Conservation (phyloP, 768 basidiomycete species). For the Tulasnella sp. region DNA sequence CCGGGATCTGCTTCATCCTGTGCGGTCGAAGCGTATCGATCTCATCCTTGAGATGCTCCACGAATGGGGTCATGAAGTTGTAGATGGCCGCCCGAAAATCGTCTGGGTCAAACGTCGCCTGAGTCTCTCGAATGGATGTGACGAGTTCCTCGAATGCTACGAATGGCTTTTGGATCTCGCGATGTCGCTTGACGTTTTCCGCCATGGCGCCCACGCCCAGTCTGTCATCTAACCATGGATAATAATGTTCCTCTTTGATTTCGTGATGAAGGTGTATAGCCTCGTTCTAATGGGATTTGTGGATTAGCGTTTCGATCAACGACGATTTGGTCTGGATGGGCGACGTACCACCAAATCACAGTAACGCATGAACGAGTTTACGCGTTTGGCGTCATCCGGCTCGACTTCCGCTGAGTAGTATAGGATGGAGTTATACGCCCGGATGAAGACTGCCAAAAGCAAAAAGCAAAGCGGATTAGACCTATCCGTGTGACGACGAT, state of each 20-base stretch:
- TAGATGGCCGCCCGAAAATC: neutral
- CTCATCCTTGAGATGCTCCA: slow-evolving; percentile 4
- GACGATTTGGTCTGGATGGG: too few relatives aligned
- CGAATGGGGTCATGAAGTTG: neutral
- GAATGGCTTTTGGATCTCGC: neutral
- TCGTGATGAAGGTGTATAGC: slow-evolving; percentile 1
- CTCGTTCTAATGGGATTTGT: neutral
- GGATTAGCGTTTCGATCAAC: neutral
- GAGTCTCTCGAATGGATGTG: neutral
- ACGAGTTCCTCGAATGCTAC: neutral
- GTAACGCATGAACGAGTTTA: neutral
- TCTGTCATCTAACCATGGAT: slow-evolving; percentile 1
- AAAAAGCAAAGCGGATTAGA: too few relatives aligned
- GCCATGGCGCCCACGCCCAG: slow-evolving; percentile 7
- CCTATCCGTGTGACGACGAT: too few relatives aligned
- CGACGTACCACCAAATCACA: neutral
- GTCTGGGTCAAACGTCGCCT: neutral
- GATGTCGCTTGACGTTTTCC: slow-evolving; percentile 1
- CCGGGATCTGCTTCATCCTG: neutral
- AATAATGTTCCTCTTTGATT: slow-evolving; percentile 8
- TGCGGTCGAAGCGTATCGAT: slow-evolving; percentile 4
- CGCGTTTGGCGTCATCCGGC: neutral
- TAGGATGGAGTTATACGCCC: slow-evolving; percentile 4
- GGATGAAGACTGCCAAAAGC: slow-evolving; percentile 8
- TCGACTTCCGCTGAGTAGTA: neutral